Evolutionary conservation across 805 yeast species (phyloP).

Genomic region (Metschnikowia picachoensis): DNA sequence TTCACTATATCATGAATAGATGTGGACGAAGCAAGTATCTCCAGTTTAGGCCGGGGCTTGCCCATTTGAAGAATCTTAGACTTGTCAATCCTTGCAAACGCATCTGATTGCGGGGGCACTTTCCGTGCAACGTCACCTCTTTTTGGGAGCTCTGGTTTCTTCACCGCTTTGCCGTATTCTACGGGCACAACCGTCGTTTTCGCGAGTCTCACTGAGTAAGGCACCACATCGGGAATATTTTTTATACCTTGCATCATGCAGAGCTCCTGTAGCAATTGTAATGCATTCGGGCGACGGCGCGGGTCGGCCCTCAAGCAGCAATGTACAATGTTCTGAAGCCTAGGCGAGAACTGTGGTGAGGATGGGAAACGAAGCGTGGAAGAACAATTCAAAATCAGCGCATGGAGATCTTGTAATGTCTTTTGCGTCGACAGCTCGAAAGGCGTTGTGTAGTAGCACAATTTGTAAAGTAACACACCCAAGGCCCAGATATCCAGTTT

Average conservation of each 20-base stretch:
- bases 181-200: background rate
- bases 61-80: conserved; percentile 25
- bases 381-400: conserved; percentile 56
- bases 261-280: conserved; percentile 66
- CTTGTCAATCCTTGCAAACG: conserved; percentile 42
- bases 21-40: conserved; percentile 8
- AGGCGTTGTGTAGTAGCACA: conserved; percentile 81
- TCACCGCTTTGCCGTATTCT: background rate
- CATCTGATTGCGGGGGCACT: conserved; percentile 24
- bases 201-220: conserved; percentile 29
- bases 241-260: conserved; percentile 52
- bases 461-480: conserved; percentile 71
- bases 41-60: conserved; percentile 15
- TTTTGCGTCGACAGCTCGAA: conserved; percentile 52
- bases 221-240: conserved; percentile 40
- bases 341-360: conserved; percentile 48
- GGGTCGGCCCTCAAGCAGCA: conserved; percentile 65
- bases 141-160: conserved; percentile 1
- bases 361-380: conserved; percentile 42
- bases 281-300: conserved; percentile 66
- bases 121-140: background rate
- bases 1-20: conserved; percentile 31
- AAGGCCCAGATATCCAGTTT: conserved; percentile 85
- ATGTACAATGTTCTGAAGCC: conserved; percentile 60
- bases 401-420: conserved; percentile 44